These are phyloP conservation scores for Astrothelium subdiscretum DNA, from an alignment of 495 filamentous ascomycete genomes.

Conservation along the genomic window DNA sequence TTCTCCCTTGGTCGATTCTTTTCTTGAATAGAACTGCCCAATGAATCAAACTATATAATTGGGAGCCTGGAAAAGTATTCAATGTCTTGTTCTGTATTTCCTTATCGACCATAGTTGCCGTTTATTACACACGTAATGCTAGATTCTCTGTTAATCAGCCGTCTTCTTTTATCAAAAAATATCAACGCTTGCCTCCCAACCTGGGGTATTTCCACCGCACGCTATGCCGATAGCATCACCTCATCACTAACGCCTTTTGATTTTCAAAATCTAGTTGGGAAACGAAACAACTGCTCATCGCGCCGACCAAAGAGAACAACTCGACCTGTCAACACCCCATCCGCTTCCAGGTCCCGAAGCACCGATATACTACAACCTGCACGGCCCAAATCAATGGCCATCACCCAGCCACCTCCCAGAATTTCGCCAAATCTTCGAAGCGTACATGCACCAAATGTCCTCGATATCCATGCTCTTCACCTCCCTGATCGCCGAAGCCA, in stretches of 20 bases:
- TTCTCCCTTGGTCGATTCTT: neutral
- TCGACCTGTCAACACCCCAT: slow-evolving; percentile 76
- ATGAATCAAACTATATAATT: neutral
- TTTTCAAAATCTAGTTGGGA: slow-evolving; percentile 19
- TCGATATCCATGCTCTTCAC: slow-evolving; percentile 63
- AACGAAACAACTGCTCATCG: slow-evolving; percentile 32
- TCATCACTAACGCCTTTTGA: neutral
- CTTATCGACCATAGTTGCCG: neutral
- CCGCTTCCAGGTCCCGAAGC: slow-evolving; percentile 48
- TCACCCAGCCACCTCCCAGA: slow-evolving; percentile 50
- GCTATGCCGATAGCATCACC: neutral
- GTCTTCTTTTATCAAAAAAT: neutral
- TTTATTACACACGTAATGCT: too few species aligned
- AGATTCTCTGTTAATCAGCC: too few species aligned
- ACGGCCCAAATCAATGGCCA: slow-evolving; percentile 89
- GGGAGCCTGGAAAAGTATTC: neutral
- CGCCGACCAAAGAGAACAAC: slow-evolving; percentile 70
- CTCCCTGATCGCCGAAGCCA: slow-evolving; percentile 75
- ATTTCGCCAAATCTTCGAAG: slow-evolving; percentile 57
- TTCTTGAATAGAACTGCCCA: neutral
- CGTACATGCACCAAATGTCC: slow-evolving; percentile 67
- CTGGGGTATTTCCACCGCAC: slow-evolving; percentile 10
- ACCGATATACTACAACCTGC: slow-evolving; percentile 68
- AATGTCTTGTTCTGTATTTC: neutral
- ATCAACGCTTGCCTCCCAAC: neutral